Evolutionary conservation across 306 rosid species (phyloP), one percentile per base, ranked within the genome.

Genomic region (Oxytropis ochrocephala): DNA sequence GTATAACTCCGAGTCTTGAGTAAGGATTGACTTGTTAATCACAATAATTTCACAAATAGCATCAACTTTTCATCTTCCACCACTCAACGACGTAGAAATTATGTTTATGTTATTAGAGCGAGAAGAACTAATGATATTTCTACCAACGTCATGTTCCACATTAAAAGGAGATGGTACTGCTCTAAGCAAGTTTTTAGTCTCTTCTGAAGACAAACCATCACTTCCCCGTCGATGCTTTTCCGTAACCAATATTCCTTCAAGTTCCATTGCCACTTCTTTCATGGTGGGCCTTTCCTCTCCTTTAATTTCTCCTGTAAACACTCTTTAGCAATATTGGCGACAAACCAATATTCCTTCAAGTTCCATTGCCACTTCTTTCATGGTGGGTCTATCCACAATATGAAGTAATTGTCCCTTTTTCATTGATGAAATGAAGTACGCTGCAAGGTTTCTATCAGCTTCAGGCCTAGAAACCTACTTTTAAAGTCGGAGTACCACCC

Each of bases 281-380:
- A n/a, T n/a, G n/a, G n/a, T n/a, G n/a, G n/a, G n/a, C n/a, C n/a
- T n/a, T n/a, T n/a, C n/a, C n/a, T n/a, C n/a, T n/a, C n/a, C n/a
- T n/a, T n/a, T n/a, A n/a, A n/a, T n/a, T n/a, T n/a, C n/a, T n/a
- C n/a, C n/a, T n/a, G n/a, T n/a, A n/a, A n/a, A n/a, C n/a, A n/a
- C n/a, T n/a, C n/a, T n/a, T n/a, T n/a, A n/a, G n/a, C n/a, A n/a
- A n/a, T n/a, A n/a, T n/a, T n/a, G n/a, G n/a, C n/a, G n/a, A n/a
- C n/a, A n/a, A n/a, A n/a, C n/a, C n/a, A n/a, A n/a, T n/a, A n/a
- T n/a, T n/a, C n/a, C n/a, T n/a, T n/a, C n/a, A n/a, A 3, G 72
- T 86, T 11, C 86, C 88, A 0, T 35, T 70, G 0, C 86, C 86
- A 3, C 87, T 87, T n/a, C n/a, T n/a, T n/a, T n/a, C n/a, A n/a